phyloP scores from a whole-genome alignment of 495 filamentous ascomycete species.

The Aspergillus leporis region DNA sequence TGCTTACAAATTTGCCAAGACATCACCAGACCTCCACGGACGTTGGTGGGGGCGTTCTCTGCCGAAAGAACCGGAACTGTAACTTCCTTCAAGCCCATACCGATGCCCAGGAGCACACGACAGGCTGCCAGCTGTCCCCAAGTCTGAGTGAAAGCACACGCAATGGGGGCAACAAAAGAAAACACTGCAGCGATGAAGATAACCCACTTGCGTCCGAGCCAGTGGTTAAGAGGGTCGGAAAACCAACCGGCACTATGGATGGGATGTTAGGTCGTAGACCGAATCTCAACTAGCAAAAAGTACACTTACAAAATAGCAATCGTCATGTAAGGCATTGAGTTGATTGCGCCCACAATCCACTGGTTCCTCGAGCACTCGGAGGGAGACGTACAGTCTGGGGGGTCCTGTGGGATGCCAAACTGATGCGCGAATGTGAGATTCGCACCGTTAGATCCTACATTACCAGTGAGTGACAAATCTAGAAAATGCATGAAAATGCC shows the following conservation, averaged over 20 bases:
- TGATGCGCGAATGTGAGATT: slow-evolving; percentile 63
- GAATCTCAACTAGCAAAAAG: background rate
- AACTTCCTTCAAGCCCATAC: slow-evolving; percentile 60
- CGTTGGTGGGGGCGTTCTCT: slow-evolving; percentile 70
- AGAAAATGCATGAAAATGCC: background rate
- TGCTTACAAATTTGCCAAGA: slow-evolving; percentile 65
- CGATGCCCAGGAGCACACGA: slow-evolving; percentile 68
- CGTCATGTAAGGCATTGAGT: slow-evolving; percentile 41
- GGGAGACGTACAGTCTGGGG: slow-evolving; percentile 35
- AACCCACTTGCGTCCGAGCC: slow-evolving; percentile 63
- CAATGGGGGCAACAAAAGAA: slow-evolving; percentile 61
- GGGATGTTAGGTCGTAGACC: background rate
- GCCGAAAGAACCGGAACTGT: slow-evolving; percentile 70
- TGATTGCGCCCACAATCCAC: slow-evolving; percentile 51
- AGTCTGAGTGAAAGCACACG: slow-evolving; percentile 61
- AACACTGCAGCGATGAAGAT: slow-evolving; percentile 69
- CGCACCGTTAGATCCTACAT: slow-evolving; percentile 66
- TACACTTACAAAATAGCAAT: slow-evolving; percentile 41
- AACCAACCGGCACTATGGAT: slow-evolving; percentile 61
- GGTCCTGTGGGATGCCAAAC: slow-evolving; percentile 42
- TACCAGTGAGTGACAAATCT: slow-evolving; percentile 5
- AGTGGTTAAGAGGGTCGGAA: slow-evolving; percentile 68
- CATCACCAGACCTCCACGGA: slow-evolving; percentile 76
- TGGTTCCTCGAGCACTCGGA: slow-evolving; percentile 33
- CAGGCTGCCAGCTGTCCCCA: slow-evolving; percentile 64